Evolutionary conservation across 2,329 filamentous ascomycete genomes (phyloP).

Genomic region (Alternaria sp.): DNA sequence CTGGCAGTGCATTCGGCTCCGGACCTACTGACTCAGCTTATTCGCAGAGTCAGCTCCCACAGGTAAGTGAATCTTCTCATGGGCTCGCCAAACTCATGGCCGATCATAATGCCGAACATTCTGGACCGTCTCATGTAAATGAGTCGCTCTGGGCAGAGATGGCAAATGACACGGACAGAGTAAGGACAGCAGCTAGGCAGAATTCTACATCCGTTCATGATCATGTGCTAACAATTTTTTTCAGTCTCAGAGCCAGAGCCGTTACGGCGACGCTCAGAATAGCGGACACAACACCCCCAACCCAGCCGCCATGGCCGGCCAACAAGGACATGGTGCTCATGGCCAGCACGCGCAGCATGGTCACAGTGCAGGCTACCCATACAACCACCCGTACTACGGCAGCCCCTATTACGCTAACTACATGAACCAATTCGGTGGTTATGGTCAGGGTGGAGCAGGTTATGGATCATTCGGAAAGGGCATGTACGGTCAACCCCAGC

Average conservation of each 20-base stretch:
- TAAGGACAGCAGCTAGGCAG: slow-evolving; percentile 14
- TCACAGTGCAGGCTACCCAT: slow-evolving; percentile 52
- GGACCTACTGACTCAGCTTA: slow-evolving; percentile 67
- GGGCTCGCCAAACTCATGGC: slow-evolving; percentile 8
- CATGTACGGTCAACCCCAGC: slow-evolving; percentile 70
- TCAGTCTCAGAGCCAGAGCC: slow-evolving; percentile 73
- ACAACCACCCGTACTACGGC: slow-evolving; percentile 69
- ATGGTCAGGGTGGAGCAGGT: slow-evolving; percentile 58
- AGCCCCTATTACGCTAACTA: slow-evolving; percentile 70
- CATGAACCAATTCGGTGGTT: slow-evolving; percentile 68
- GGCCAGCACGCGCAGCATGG: slow-evolving; percentile 58
- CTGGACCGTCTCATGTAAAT: slow-evolving; percentile 8
- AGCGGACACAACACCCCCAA: slow-evolving; percentile 93
- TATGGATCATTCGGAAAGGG: slow-evolving; percentile 64
- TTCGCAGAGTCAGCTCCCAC: slow-evolving; percentile 69
- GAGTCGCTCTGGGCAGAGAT: slow-evolving; percentile 15
- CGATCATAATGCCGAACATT: slow-evolving; percentile 13
- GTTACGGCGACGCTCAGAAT: slow-evolving; percentile 78
- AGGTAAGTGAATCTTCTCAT: slow-evolving; percentile 47
- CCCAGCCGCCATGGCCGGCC: slow-evolving; percentile 69
- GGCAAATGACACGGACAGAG: slow-evolving; percentile 12
- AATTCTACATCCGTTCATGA: slow-evolving; percentile 1
- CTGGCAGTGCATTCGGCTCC: slow-evolving; percentile 76
- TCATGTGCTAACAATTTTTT: slow-evolving; percentile 26
- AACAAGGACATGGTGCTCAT: slow-evolving; percentile 61